Conservation (phyloP, 192 early-diverging fungal genomes). For the Lobosporangium transversale region DNA sequence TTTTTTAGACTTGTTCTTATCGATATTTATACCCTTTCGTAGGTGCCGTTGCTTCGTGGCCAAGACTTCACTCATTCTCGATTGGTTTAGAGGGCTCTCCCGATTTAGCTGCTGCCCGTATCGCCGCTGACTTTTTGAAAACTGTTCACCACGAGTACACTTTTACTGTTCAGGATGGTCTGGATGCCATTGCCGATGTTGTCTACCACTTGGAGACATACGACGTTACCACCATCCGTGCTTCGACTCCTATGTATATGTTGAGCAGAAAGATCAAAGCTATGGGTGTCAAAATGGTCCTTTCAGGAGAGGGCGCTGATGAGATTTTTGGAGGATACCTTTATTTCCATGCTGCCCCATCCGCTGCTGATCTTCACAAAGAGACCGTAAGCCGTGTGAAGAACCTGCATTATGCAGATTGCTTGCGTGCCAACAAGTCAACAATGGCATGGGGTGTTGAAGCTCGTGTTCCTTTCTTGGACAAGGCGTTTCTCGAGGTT, state of each 20-base stretch:
- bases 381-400: conserved; percentile 94
- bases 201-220: conserved; percentile 98
- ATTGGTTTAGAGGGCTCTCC: conserved; percentile 94
- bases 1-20: too few species aligned
- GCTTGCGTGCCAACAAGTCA: conserved; percentile 98
- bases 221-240: conserved; percentile 98
- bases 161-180: conserved; percentile 95
- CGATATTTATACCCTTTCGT: not conserved
- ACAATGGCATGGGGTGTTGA: conserved; percentile 99
- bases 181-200: conserved; percentile 95
- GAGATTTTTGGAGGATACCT: conserved; percentile 99
- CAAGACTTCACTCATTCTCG: conserved; percentile 97
- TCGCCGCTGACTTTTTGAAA: conserved; percentile 89
- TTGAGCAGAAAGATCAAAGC: conserved; percentile 98
- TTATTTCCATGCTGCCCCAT: conserved; percentile 96
- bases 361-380: conserved; percentile 82
- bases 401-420: conserved; percentile 97
- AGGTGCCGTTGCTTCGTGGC: conserved; percentile 78
- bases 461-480: conserved; percentile 97
- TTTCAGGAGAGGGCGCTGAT: conserved; percentile 96
- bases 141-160: conserved; percentile 98
- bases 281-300: conserved; percentile 99
- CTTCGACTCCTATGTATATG: conserved; percentile 99
- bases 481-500: conserved; percentile 91
- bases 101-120: conserved; percentile 89